These are phyloP conservation scores for Geoglossum glabrum DNA, from an alignment of 495 filamentous ascomycete genomes.

Conservation along the genomic window DNA sequence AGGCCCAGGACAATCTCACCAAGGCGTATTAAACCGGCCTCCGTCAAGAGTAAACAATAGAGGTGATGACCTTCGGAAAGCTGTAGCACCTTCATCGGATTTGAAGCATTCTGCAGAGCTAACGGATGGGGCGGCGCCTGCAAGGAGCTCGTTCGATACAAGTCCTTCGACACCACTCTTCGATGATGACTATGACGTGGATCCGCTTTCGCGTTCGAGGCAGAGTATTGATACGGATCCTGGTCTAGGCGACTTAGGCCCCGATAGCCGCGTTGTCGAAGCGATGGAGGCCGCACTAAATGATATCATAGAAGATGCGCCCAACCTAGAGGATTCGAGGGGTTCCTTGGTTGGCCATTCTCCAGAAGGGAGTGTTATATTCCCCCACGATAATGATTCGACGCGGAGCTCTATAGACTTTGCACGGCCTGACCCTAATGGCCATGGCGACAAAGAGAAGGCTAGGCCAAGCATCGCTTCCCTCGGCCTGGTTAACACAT, in stretches of 20 bases:
- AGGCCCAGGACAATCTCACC: background rate
- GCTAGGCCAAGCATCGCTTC: conserved; percentile 75
- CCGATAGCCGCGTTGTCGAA: conserved; percentile 48
- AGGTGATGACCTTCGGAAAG: conserved; percentile 30
- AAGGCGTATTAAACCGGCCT: conserved; percentile 11
- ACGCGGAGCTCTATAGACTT: conserved; percentile 37
- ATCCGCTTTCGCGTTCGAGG: conserved; percentile 37
- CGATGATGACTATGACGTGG: conserved; percentile 46
- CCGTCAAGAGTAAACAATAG: conserved; percentile 14
- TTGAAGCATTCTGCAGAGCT: conserved; percentile 22
- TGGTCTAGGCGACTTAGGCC: conserved; percentile 9
- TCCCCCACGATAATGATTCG: conserved; percentile 25
- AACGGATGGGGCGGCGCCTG: conserved; percentile 19
- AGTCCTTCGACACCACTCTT: conserved; percentile 35
- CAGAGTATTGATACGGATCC: conserved; percentile 29
- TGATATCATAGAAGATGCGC: conserved; percentile 72
- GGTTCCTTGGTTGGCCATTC: conserved; percentile 29
- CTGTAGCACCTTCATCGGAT: conserved; percentile 38
- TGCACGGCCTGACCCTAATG: conserved; percentile 5
- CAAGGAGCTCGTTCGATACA: conserved; percentile 37
- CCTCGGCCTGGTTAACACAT: conserved; percentile 66
- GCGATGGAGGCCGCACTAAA: conserved; percentile 91
- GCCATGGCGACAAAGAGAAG: conserved; percentile 25
- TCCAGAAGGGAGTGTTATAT: background rate
- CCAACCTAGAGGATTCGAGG: conserved; percentile 38